Base-by-base conservation (phyloP, 2,329 filamentous ascomycete genomes). In the Plenodomus tracheiphilus region DNA sequence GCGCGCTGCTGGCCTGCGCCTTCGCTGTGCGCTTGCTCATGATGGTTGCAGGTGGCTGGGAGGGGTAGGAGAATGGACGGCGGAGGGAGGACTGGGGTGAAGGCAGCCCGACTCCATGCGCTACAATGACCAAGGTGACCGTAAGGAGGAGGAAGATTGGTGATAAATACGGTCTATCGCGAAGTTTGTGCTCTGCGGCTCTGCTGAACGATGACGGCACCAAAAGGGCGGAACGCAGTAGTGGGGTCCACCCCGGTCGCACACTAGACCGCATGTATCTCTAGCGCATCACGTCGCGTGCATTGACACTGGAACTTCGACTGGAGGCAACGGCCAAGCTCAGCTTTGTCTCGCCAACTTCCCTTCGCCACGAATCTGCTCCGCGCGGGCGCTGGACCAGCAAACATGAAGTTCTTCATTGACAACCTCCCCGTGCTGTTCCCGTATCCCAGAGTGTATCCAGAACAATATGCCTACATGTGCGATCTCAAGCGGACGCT, bases 401-500 rank as follows among this genome's bases (percentile, higher is more conserved):
- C 41, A 61, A 85, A 70, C 56, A 91, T 91, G 87, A 89, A 85
- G 79, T 91, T 91, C 78, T 84, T 86, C 68, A 90, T 91, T 65
- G 87, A 89, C 73, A 84, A 86, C 66, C 79, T 89, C 37, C 84
- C 84, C 32, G 81, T 89, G 55, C 81, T 89, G 48, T 89, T 88
- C 69, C 86, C 86, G n/a, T 89, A 89, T 71, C 85, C 86, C 53
- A 79, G 85, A 62, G 87, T 89, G 64, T 89, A 89, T 71, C 84
- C 87, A 55, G 79, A 74, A 64, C 74, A 75, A 47, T 73, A 68
- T 73, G 80, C 78, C 56, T 87, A 92, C 77, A 92, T 92, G 88
- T 89, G 86, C 70, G 88, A 91, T 78, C 83, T 92, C 73, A 92
- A 92, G 73, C 83, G 81, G 73, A 97, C 94, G 17, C 86, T 99